Conservation (phyloP, 352 stramenopile species). For the Phytophthora pisi region DNA sequence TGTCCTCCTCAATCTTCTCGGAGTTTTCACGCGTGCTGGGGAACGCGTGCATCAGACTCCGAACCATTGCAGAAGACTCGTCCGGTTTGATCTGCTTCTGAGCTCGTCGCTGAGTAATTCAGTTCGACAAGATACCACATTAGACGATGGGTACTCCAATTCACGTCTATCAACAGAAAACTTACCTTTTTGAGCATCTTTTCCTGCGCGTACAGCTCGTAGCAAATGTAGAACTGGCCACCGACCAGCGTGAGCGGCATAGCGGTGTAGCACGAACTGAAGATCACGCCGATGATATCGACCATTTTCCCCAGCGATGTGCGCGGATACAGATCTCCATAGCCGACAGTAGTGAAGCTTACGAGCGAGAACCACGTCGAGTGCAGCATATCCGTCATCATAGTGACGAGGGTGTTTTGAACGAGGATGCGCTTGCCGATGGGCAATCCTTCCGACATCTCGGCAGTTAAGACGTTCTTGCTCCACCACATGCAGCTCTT, state of each 20-base stretch:
- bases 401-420: constrained; percentile 39
- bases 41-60: constrained; percentile 14
- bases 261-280: constrained; percentile 62
- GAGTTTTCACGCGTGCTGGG: not conserved
- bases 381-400: constrained; percentile 51
- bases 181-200: constrained; percentile 37
- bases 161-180: not conserved
- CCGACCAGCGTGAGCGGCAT: constrained; percentile 69
- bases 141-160: not conserved
- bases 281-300: constrained; percentile 54
- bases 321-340: constrained; percentile 50
- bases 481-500: constrained; percentile 42
- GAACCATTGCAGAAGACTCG: not conserved
- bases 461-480: constrained; percentile 46
- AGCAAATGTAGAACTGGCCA: constrained; percentile 66
- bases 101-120: constrained; percentile 7
- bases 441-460: constrained; percentile 32
- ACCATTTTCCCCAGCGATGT: constrained; percentile 50
- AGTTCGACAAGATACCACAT: not conserved
- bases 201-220: constrained; percentile 49
- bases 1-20: not conserved
- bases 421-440: constrained; percentile 45
- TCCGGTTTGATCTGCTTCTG: constrained; percentile 17
- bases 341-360: constrained; percentile 60
- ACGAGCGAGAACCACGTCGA: constrained; percentile 57